A percentile compares a stretch with the other conserved stretches of the same genome.
These are phyloP conservation scores for Urtica urens DNA, from an alignment of 306 rosid genomes.

Conservation along the genomic window DNA sequence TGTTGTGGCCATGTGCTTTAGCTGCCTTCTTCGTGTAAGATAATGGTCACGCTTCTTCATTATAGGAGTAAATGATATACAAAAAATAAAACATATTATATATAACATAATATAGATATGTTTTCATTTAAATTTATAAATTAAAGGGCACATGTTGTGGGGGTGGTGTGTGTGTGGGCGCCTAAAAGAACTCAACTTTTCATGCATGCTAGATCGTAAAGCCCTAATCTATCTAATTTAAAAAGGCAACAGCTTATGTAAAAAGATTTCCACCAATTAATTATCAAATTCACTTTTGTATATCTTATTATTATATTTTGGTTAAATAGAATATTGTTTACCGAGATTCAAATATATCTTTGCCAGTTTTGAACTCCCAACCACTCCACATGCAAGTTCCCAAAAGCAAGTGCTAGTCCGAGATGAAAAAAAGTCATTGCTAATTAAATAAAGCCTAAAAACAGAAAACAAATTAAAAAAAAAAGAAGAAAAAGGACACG, in stretches of 20 bases:
- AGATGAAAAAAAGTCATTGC: constrained; percentile 14
- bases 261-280: too few species aligned
- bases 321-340: not conserved
- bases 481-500: constrained; percentile 1
- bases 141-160: constrained; percentile 44
- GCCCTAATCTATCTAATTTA: constrained; percentile 34
- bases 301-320: too few species aligned
- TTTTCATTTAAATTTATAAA: constrained; percentile 3
- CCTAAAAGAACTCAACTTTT: constrained; percentile 23
- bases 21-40: constrained; percentile 27
- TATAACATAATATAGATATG: not conserved
- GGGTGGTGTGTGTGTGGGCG: constrained; percentile 32
- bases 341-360: constrained; percentile 23
- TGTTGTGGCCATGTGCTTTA: constrained; percentile 41
- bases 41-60: constrained; percentile 32
- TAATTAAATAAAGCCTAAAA: not conserved
- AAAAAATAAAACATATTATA: not conserved
- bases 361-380: constrained; percentile 23
- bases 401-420: constrained; percentile 15
- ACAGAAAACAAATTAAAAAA: too few species aligned
- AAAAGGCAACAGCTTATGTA: constrained; percentile 8
- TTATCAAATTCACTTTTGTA: too few species aligned
- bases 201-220: constrained; percentile 40
- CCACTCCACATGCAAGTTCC: constrained; percentile 43
- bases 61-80: not conserved